Evolutionary conservation across 2,329 filamentous ascomycete genomes (phyloP).

Genomic region (Cryphonectria japonica): DNA sequence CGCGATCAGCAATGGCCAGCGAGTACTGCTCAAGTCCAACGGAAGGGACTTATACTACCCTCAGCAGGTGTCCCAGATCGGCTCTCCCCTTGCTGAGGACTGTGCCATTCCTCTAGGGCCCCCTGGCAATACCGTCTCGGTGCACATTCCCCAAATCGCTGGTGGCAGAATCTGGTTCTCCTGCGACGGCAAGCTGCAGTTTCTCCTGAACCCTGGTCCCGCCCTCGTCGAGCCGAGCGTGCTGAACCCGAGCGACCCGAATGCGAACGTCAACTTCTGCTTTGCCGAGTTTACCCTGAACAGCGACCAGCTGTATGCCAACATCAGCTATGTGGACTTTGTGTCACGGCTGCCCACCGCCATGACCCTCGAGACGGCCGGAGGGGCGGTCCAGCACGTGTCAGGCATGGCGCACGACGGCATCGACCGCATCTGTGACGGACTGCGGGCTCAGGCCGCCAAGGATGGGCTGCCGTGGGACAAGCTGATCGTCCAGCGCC

Average conservation of each 20-base stretch:
- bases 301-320: conserved; percentile 59
- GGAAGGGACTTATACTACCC: conserved; percentile 61
- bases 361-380: conserved; percentile 49
- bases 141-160: conserved; percentile 65
- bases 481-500: conserved; percentile 50
- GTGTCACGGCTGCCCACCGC: conserved; percentile 58
- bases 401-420: conserved; percentile 62
- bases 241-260: conserved; percentile 63
- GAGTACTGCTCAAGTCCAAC: conserved; percentile 47
- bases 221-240: conserved; percentile 70
- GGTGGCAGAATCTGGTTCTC: conserved; percentile 69
- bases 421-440: conserved; percentile 57
- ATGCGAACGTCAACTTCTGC: conserved; percentile 55
- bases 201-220: conserved; percentile 67
- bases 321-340: conserved; percentile 72
- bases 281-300: conserved; percentile 68
- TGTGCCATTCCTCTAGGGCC: conserved; percentile 63
- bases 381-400: conserved; percentile 53
- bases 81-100: conserved; percentile 55
- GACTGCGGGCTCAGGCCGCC: conserved; percentile 57
- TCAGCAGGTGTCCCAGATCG: conserved; percentile 52
- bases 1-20: conserved; percentile 48
- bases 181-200: conserved; percentile 57
- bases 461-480: conserved; percentile 65
- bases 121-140: conserved; percentile 55